Conservation (phyloP, 1,284 basidiomycete species). For the Trichosporon inkin region DNA sequence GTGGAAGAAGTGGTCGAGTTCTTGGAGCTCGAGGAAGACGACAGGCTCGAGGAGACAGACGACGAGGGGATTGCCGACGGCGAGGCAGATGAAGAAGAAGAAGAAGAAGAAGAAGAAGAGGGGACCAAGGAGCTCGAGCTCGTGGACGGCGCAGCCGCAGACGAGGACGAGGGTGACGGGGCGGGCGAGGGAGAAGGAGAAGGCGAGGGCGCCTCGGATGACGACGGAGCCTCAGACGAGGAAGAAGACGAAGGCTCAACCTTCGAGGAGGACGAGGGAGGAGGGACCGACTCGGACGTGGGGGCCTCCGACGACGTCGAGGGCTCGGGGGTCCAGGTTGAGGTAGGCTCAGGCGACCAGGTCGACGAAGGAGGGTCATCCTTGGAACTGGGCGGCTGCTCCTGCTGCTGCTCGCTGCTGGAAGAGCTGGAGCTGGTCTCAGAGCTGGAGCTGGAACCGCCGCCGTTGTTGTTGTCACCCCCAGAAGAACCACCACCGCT, state of each 20-base stretch:
- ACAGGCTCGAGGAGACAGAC: background rate
- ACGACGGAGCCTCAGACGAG: conserved; percentile 32
- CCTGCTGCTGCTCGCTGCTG: conserved; percentile 1
- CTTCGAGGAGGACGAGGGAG: conserved; percentile 10
- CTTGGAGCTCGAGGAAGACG: background rate
- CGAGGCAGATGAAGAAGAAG: conserved; percentile 13
- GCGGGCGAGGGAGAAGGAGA: conserved; percentile 8
- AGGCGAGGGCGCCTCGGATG: conserved; percentile 16
- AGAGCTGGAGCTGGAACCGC: background rate
- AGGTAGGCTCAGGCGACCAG: conserved; percentile 33
- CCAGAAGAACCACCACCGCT: conserved; percentile 7
- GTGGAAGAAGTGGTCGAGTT: conserved; percentile 18
- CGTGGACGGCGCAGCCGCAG: no score
- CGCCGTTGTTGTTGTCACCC: conserved; percentile 6
- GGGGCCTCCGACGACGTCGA: conserved; percentile 31
- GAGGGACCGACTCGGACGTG: conserved; percentile 12
- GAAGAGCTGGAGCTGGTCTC: conserved; percentile 2
- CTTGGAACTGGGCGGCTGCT: conserved; percentile 25
- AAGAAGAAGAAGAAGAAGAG: conserved; percentile 13
- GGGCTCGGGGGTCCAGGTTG: conserved; percentile 25
- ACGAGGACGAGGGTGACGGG: background rate
- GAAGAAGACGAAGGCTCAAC: conserved; percentile 27
- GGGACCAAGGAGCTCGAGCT: background rate
- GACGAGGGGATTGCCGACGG: conserved; percentile 4
- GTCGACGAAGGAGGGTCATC: conserved; percentile 36